These are phyloP conservation scores for Lophium mytilinum DNA, from an alignment of 495 filamentous ascomycete genomes.

Conservation along the genomic window DNA sequence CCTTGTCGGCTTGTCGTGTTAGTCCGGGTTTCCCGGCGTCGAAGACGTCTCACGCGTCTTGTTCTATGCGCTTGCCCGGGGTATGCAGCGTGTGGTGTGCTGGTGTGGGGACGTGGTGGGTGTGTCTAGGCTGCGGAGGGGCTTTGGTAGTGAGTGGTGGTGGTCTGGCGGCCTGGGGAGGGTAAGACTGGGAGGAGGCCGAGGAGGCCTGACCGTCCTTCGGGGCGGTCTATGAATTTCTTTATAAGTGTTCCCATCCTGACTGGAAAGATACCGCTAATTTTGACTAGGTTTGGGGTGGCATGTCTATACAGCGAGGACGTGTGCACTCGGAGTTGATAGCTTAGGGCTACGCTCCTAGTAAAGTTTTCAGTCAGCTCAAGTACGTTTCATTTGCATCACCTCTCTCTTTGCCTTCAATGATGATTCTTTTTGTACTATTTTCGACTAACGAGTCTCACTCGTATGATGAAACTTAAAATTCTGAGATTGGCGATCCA, in stretches of 20 bases:
- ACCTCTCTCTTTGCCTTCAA: too few relatives aligned
- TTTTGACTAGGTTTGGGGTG: too few relatives aligned
- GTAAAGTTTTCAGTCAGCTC: too few relatives aligned
- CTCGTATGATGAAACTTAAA: too few relatives aligned
- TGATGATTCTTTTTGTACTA: too few relatives aligned
- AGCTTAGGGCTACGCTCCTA: too few relatives aligned
- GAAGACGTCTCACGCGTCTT: not conserved
- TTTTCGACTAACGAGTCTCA: too few relatives aligned
- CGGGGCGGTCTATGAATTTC: constrained; percentile 15
- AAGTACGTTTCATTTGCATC: too few relatives aligned
- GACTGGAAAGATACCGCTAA: too few relatives aligned
- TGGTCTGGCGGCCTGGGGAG: constrained; percentile 3
- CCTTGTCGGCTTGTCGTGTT: not conserved
- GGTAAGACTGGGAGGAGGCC: constrained; percentile 7
- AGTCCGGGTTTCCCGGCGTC: not conserved
- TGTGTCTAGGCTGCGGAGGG: not conserved
- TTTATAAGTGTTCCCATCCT: constrained; percentile 26
- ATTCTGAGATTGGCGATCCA: too few relatives aligned
- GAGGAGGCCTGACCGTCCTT: constrained; percentile 12
- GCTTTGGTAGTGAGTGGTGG: constrained; percentile 5
- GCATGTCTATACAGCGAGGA: too few relatives aligned
- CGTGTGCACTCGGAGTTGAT: too few relatives aligned
- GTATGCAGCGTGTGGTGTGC: not conserved
- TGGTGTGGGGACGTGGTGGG: not conserved
- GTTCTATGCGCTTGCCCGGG: not conserved